These are phyloP conservation scores for Fusarium paranaense DNA, from an alignment of 2,329 filamentous ascomycete genomes.

Conservation along the genomic window DNA sequence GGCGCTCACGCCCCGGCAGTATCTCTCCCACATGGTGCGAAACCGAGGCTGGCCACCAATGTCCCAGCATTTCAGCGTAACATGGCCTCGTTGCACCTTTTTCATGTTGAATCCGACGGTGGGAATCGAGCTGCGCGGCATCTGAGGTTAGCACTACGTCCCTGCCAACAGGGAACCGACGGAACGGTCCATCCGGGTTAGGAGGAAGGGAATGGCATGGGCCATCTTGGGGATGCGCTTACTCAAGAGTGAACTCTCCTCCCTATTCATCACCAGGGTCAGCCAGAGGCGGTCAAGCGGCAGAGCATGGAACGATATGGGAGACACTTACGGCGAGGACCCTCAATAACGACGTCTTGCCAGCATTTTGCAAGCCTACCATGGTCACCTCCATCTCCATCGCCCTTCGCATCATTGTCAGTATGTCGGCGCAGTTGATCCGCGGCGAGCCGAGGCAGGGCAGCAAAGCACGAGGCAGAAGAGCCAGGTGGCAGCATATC, in stretches of 20 bases:
- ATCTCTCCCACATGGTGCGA: conserved; percentile 99
- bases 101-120: conserved; percentile 99
- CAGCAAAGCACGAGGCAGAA: conserved; percentile 15
- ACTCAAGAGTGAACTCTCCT: conserved; percentile 99
- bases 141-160: conserved; percentile 51
- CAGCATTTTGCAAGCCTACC: conserved; percentile 97
- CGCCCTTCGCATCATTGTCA: conserved; percentile 71
- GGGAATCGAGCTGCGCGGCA: conserved; percentile 84
- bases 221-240: conserved; percentile 58
- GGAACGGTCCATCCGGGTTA: conserved; percentile 3
- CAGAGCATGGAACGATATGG: neutral
- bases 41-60: conserved; percentile 96
- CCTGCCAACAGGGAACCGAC: conserved; percentile 4
- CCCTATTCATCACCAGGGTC: conserved; percentile 68
- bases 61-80: conserved; percentile 99
- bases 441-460: conserved; percentile 16
- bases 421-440: conserved; percentile 37
- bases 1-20: conserved; percentile 96
- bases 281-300: conserved; percentile 35
- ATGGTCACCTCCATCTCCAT: conserved; percentile 99
- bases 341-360: conserved; percentile 93
- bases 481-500: conserved; percentile 7
- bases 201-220: conserved; percentile 18
- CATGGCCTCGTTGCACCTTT: conserved; percentile 96
- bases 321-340: conserved; percentile 86